phyloP scores from a whole-genome alignment of 495 filamentous ascomycete species.

The Hyaloscypha finlandica region DNA sequence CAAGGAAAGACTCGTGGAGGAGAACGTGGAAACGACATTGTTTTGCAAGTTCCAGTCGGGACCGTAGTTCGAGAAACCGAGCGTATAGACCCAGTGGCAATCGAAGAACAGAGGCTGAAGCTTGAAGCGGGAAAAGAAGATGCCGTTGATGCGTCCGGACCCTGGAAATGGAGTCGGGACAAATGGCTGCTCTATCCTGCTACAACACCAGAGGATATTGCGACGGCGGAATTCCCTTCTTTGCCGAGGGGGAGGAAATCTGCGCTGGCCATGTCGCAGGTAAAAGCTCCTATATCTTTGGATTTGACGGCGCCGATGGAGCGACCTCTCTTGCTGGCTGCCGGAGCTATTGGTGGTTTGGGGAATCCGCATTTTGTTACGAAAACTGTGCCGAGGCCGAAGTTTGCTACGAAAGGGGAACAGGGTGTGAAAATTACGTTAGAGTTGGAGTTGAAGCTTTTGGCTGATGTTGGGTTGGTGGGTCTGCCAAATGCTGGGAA shows the following conservation, averaged over 20 bases:
- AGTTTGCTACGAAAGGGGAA: conserved; percentile 87
- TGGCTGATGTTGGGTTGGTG: conserved; percentile 93
- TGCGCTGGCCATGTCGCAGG: conserved; percentile 61
- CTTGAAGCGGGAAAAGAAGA: conserved; percentile 42
- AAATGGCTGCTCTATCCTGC: conserved; percentile 88
- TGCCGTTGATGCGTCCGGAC: conserved; percentile 16
- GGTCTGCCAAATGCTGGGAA: conserved; percentile 97
- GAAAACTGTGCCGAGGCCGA: conserved; percentile 66
- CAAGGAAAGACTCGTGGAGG: conserved; percentile 82
- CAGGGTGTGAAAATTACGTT: conserved; percentile 73
- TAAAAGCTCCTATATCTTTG: conserved; percentile 69
- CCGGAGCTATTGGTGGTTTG: conserved; percentile 84
- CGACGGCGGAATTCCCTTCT: conserved; percentile 59
- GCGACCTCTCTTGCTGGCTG: conserved; percentile 83
- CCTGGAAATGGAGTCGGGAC: conserved; percentile 48
- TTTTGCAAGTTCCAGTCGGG: conserved; percentile 89
- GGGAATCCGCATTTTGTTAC: conserved; percentile 93
- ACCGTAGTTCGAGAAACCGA: conserved; percentile 84
- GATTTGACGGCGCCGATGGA: conserved; percentile 83
- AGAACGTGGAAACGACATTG: conserved; percentile 78
- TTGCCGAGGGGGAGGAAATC: conserved; percentile 58
- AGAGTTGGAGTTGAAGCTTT: conserved; percentile 89
- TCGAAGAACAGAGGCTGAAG: conserved; percentile 51
- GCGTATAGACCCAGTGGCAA: conserved; percentile 73
- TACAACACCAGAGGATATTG: conserved; percentile 65